Base-by-base conservation (phyloP, 2,329 filamentous ascomycete genomes). In the Leptographium galeiforme region DNA sequence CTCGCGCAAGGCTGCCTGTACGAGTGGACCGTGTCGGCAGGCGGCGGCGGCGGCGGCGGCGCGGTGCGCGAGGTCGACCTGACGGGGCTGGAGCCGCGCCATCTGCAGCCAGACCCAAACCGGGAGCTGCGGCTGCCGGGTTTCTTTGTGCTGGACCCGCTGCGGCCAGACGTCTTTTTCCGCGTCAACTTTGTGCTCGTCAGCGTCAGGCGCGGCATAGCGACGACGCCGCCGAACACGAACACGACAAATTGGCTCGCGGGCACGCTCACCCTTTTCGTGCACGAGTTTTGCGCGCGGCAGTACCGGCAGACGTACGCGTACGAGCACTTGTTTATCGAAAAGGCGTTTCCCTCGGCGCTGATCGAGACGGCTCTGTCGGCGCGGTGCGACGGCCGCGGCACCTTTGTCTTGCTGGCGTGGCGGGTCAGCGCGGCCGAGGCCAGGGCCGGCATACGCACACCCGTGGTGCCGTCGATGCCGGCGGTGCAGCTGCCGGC, bases 121-220 rank as follows among this genome's bases (percentile, higher is more conserved):
- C 52, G 55, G 7, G 53, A 55, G 3, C 55, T 59, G 7, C 55
- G 57, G 3, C 55, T 59, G 13, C 52, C 55, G 16, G 57, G 54
- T 52, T 57, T 45, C 48, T 53, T 59, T 6, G 7, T 60, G 14
- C 41, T 55, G 4, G 55, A 57, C 44, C 53, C 53, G 1, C 41
- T 55, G 32, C 46, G 52, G 50, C 30, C 44, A 2, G 53, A 56
- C 49, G 40, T 56, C 18, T 57, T 58, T 38, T 57, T 47, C 43
- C 53, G 54, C 2, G 53, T 56, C 47, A 55, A 56, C 48, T 52
- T 51, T 38, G n/a, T 18, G 10, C 2, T 55, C 12, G 51, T 57
- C 34, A 33, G 44, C 14, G 52, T 50, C 6, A 46, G 36, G 5
- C 51, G 18, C 38, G 40, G n/a, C n/a, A 19, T 13, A n/a, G n/a